Evolutionary conservation across 192 early-diverging fungal species (phyloP).

Genomic region (Coemansia sp.): DNA sequence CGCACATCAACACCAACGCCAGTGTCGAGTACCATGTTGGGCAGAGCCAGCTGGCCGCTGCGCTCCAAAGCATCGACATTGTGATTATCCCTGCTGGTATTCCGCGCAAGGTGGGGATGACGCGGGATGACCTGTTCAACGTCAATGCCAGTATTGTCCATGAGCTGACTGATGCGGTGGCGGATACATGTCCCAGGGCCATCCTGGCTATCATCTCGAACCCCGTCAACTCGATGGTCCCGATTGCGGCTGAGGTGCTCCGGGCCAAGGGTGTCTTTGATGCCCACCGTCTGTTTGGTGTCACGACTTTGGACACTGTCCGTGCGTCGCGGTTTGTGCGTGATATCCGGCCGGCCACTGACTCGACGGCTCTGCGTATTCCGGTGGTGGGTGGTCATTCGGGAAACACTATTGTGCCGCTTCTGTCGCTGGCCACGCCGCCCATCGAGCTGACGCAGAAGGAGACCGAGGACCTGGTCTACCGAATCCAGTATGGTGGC

Average conservation of each 20-base stretch:
- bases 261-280: conserved; percentile 80
- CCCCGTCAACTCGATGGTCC: conserved; percentile 93
- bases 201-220: conserved; percentile 81
- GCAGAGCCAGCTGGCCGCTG: conserved; percentile 60
- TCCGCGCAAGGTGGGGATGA: conserved; percentile 99
- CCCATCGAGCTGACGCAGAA: conserved; percentile 66
- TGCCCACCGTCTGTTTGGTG: conserved; percentile 81
- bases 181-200: conserved; percentile 73
- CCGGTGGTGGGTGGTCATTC: conserved; percentile 93
- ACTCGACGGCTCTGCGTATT: conserved; percentile 50
- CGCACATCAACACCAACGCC: conserved; percentile 81
- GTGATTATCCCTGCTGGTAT: conserved; percentile 97
- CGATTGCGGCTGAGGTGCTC: conserved; percentile 82
- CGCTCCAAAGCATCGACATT: conserved; percentile 61
- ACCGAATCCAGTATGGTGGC: conserved; percentile 97
- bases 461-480: conserved; percentile 77
- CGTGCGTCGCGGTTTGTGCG: conserved; percentile 92
- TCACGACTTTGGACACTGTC: conserved; percentile 93
- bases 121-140: conserved; percentile 98
- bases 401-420: conserved; percentile 92
- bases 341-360: conserved; percentile 63
- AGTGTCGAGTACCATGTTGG: conserved; percentile 42
- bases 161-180: conserved; percentile 67
- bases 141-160: conserved; percentile 86
- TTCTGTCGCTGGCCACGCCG: conserved; percentile 69